phyloP scores from a whole-genome alignment of 768 basidiomycete genomes.

The Neoboletus magnificus region DNA sequence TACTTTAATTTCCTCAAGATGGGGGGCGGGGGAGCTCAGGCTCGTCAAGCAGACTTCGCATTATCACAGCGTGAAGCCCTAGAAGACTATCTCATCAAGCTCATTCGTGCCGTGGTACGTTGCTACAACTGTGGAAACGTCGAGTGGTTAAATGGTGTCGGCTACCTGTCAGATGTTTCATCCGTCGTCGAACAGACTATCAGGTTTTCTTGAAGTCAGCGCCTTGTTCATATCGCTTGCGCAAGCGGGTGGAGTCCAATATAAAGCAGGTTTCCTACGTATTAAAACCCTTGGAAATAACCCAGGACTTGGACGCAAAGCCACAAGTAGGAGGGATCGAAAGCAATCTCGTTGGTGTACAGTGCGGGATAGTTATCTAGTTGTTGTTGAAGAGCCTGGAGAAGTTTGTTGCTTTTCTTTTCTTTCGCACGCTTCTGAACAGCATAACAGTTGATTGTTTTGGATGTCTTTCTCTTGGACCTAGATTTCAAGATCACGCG shows the following conservation, averaged over 20 bases:
- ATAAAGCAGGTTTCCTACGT: slow-evolving; percentile 83
- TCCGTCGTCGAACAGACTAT: slow-evolving; percentile 84
- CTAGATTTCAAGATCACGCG: slow-evolving; percentile 84
- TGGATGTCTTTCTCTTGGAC: slow-evolving; percentile 94
- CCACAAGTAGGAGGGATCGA: slow-evolving; percentile 53
- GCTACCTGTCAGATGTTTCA: slow-evolving; percentile 78
- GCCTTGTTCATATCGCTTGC: slow-evolving; percentile 82
- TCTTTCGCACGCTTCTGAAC: not conserved
- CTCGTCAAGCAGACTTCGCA: slow-evolving; percentile 73
- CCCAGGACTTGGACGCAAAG: slow-evolving; percentile 62
- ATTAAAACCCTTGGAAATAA: slow-evolving; percentile 53
- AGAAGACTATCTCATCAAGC: slow-evolving; percentile 82
- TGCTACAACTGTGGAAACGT: not conserved
- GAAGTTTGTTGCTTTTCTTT: slow-evolving; percentile 49
- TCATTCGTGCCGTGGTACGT: slow-evolving; percentile 87
- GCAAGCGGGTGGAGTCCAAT: slow-evolving; percentile 77
- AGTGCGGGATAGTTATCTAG: slow-evolving; percentile 87
- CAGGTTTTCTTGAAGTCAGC: slow-evolving; percentile 89
- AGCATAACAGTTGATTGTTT: slow-evolving; percentile 60
- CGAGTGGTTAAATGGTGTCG: not conserved
- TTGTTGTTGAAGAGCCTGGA: slow-evolving; percentile 82
- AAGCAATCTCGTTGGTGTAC: slow-evolving; percentile 85
- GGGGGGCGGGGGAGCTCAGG: slow-evolving; percentile 50
- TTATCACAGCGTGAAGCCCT: slow-evolving; percentile 75
- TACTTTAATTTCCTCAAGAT: slow-evolving; percentile 84